A percentile compares a stretch with the other conserved stretches of the same genome.
phyloP scores from a whole-genome alignment of 2,329 filamentous ascomycete species.

The Aspergillus fumigatiaffinis region DNA sequence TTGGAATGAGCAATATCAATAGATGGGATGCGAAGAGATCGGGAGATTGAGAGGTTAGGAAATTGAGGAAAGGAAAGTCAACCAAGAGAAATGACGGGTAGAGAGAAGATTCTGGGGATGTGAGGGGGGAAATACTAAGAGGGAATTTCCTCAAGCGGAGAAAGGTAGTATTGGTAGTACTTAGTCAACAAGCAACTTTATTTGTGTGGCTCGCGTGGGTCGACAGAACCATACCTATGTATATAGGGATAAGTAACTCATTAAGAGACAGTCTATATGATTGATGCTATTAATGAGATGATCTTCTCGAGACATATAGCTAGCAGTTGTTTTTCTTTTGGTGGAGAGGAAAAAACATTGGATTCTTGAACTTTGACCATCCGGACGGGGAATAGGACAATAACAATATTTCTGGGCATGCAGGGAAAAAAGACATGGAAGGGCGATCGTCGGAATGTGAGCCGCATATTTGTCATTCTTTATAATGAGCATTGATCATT shows the following conservation, averaged over 20 bases:
- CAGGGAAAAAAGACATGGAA: neutral
- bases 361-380: too few species aligned
- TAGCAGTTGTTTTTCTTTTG: too few species aligned
- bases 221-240: neutral
- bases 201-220: neutral
- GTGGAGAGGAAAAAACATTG: too few species aligned
- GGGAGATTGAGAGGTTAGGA: neutral
- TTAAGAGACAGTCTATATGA: neutral
- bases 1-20: neutral
- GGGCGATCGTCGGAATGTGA: neutral
- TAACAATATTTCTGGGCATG: neutral
- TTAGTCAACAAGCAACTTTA: neutral
- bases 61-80: constrained; percentile 1
- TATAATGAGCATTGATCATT: neutral
- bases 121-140: neutral
- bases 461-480: neutral
- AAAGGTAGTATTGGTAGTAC: neutral
- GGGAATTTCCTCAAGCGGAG: neutral
- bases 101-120: neutral
- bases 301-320: neutral
- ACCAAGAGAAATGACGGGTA: neutral
- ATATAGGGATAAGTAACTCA: neutral
- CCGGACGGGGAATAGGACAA: neutral
- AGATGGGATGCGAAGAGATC: constrained; percentile 1
- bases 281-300: neutral